Base-by-base conservation (phyloP, 1,284 basidiomycete species). In the Boletellus sp. region DNA sequence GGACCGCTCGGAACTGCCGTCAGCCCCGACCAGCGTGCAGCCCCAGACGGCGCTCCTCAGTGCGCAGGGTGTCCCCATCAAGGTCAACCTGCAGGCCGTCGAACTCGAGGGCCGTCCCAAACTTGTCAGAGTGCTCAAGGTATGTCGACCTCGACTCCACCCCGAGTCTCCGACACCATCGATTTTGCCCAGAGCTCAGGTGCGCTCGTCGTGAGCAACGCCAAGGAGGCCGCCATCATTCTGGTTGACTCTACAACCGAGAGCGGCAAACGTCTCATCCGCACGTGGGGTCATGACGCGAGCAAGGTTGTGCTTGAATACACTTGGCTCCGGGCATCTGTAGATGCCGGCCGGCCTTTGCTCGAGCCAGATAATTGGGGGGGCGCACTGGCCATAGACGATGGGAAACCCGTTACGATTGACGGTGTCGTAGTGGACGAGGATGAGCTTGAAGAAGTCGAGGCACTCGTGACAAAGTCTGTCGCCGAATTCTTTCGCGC, bases 361-460 rank as follows among this genome's bases (percentile, higher is more conserved):
- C 69, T 76, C 12, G 72, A 69, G 39, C 59, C 67, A 33, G 82
- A 85, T 49, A 61, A 71, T 16, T 87, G 81, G 81, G 85, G 83
- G 18, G 80, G 74, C 1, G 76, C 69, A 53, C 58, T 73, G 40
- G 69, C 76, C 4, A 42, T 69, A 8, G 79, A 79, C 56, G 74
- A 81, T 60, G 76, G 75, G 22, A 60, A 68, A 21, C 67, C 74
- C 7, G 68, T 75, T 32, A 66, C 63, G 10, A 70, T 70, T 53
- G 65, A 66, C 37, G 67, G 66, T 32, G 48, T 66, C 35, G 55
- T 67, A 18, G 50, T 63, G 57, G 58, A 67, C 52, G 53, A 69
- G 40, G 65, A 73, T 53, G 65, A 74, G 47, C 61, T 63, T 13
- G 65, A 73, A 52, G 67, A 69, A 51, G 65, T 69, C 37, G 71